Percentiles rank a stretch among this genome's conserved stretches.
phyloP scores from a whole-genome alignment of 805 yeast species.

The Metschnikowia lunata region DNA sequence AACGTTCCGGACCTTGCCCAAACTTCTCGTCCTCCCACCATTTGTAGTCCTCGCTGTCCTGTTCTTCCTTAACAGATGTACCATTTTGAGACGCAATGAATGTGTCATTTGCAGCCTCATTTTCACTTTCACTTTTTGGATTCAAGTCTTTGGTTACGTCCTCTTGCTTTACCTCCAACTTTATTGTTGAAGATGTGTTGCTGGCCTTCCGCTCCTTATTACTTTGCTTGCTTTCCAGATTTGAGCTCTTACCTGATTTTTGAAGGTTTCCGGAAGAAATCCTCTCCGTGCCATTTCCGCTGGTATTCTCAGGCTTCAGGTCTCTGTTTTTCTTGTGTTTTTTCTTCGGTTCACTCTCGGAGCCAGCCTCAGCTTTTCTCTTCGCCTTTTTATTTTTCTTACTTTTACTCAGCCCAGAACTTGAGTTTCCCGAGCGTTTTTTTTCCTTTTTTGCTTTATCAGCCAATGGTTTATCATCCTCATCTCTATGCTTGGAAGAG shows the following conservation, averaged over 20 bases:
- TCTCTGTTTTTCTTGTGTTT: conserved; percentile 1
- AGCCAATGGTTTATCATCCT: conserved; percentile 5
- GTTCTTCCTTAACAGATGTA: conserved; percentile 38
- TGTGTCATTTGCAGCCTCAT: conserved; percentile 8
- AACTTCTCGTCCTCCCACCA: conserved; percentile 83
- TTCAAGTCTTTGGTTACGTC: conserved; percentile 6
- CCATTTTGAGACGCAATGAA: conserved; percentile 15
- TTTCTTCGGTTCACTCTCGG: conserved; percentile 1
- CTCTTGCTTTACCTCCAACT: conserved; percentile 8
- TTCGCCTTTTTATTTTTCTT: conserved; percentile 2
- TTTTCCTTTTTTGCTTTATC: conserved; percentile 3
- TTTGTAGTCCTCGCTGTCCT: conserved; percentile 54
- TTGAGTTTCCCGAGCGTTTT: neutral
- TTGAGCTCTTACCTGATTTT: neutral
- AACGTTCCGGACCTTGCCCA: conserved; percentile 66
- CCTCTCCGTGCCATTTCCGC: too few species aligned
- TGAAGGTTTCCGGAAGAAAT: neutral
- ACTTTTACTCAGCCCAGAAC: neutral
- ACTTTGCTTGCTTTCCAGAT: too few species aligned
- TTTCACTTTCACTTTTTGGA: conserved; percentile 10
- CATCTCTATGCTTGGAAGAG: neutral
- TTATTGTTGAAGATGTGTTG: neutral
- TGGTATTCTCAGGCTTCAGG: neutral
- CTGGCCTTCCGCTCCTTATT: too few species aligned
- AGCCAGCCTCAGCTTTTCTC: neutral